Base-by-base conservation (phyloP, 2,329 filamentous ascomycete species). In the Teratosphaeriaceae sp. region DNA sequence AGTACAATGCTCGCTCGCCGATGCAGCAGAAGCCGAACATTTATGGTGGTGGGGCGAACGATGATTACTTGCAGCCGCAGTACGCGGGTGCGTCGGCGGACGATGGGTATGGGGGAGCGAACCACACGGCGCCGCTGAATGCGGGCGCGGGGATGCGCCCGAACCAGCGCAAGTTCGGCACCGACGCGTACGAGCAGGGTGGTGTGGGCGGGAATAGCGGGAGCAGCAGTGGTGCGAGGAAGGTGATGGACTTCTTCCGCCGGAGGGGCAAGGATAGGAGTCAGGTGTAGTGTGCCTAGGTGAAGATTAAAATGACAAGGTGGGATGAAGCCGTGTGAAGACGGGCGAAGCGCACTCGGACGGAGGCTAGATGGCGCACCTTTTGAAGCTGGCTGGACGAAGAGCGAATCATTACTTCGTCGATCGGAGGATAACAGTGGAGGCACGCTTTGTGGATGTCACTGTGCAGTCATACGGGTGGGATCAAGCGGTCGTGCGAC, bases 221-320 rank as follows among this genome's bases (percentile, higher is more conserved):
- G 34, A 94, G 85, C 64, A 90, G 82, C 51, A 87, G 87, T 44
- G 85, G 88, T 2, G 88, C 89, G 12, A 84, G 89, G 63, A 82
- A 88, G 61, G 92, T 98, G 29, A 97, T 98, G 89, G 90, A 98
- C 68, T 95, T 97, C 66, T 98, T 98, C 73, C 78, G 92, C 56
- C 78, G 89, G 63, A 79, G 89, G 62, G 87, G 85, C 43, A 88
- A 84, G 68, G 86, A 64, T 40, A 51, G 61, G 21, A 48, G 52
- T 24, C 35, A 46, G 39, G 38, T 15, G 27, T 34, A 31, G 31
- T n/a, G n/a, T n/a, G n/a, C n/a, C n/a, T 9, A 18, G 15, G 15
- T 18, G 18, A 13, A 13, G 15, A 19, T 4, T 34, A 18, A 8
- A 9, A 18, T 34, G 15, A n/a, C n/a, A n/a, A n/a, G 6, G 15